Percentiles rank a stretch among this genome's conserved stretches.
Conservation (phyloP, 495 filamentous ascomycete genomes). For the Penicillium nucicola region DNA sequence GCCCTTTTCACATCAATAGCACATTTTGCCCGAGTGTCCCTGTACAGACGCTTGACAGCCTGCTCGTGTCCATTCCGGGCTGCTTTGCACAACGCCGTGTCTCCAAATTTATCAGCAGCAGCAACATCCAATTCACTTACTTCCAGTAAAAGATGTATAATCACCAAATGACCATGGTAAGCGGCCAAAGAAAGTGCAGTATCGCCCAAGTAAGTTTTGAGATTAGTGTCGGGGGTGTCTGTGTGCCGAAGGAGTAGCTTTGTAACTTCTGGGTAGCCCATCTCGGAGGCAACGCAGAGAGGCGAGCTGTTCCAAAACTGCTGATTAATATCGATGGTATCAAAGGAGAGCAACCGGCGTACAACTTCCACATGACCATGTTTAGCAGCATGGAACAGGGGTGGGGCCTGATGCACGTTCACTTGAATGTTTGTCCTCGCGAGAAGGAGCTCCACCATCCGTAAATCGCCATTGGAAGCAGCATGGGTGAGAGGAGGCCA, state of each 20-base stretch:
- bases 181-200: slow-evolving; percentile 8
- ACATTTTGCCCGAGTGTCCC: slow-evolving; percentile 5
- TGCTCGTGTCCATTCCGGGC: slow-evolving; percentile 3
- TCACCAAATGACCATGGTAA: neutral
- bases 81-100: slow-evolving; percentile 8
- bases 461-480: slow-evolving; percentile 3
- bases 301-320: neutral
- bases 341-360: slow-evolving; percentile 5
- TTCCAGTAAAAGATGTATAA: slow-evolving; percentile 5
- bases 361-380: slow-evolving; percentile 3
- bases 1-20: slow-evolving; percentile 2
- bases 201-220: slow-evolving; percentile 1
- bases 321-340: slow-evolving; percentile 3
- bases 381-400: slow-evolving; percentile 6
- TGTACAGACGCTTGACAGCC: slow-evolving; percentile 7
- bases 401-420: slow-evolving; percentile 2
- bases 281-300: slow-evolving; percentile 3
- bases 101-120: slow-evolving; percentile 1
- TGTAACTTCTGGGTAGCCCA: slow-evolving; percentile 3
- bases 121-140: slow-evolving; percentile 1
- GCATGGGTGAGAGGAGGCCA: slow-evolving; percentile 1
- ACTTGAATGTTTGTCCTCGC: slow-evolving; percentile 7
- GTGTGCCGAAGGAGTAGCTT: slow-evolving; percentile 3
- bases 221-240: slow-evolving; percentile 3
- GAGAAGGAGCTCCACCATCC: slow-evolving; percentile 5